Base-by-base conservation (phyloP, 1,284 basidiomycete genomes). In the Naganishia cerealis region DNA sequence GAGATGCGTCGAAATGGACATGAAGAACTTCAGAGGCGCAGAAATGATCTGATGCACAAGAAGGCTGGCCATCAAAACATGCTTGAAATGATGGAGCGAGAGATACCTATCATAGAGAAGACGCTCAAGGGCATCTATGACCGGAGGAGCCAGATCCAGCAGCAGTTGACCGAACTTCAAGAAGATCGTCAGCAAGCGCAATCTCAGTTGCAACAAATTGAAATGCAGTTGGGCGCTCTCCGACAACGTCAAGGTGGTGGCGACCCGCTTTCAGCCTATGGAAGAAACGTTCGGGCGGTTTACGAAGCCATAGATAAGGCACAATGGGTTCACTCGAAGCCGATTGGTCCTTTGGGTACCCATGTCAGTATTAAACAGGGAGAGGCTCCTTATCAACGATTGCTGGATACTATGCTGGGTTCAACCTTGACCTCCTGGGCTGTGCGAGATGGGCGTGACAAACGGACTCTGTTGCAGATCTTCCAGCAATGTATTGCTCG, bases 281-380 rank as follows among this genome's bases (percentile, higher is more conserved):
- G 82, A 0, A 29, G 61, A 3, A 71, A 71, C 21, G 62, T 81
- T 3, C 71, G 77, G 10, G 72, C 77, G 0, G 68, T 92, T n/a
- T 71, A 88, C 24, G 81, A 83, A 6, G 81, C 78, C 48, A 90
- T 96, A 59, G 73, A 81, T n/a, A 73, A 73, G 10, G 80, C 81
- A 71, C 77, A 73, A 6, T 93, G 92, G 92, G 75, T 82, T 36
- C 89, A 88, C 10, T 84, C 88, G 43, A 80, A 76, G 18, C 94
- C 95, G 0, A 79, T 97, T 36, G 96, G 96, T 0, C 93, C 94
- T 0, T 82, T 98, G n/a, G 94, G 94, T 0, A 71, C 84, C 54
- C 85, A 87, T 76, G 88, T 99, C 72, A 89, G 88, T 74, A 86
- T 94, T 57, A 86, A 83, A 21, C 12, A 40, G 3, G 66, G 73